Percentiles rank a stretch among this genome's conserved stretches.
phyloP scores from a whole-genome alignment of 257 asterid species.

The Solanum gracilifrons region DNA sequence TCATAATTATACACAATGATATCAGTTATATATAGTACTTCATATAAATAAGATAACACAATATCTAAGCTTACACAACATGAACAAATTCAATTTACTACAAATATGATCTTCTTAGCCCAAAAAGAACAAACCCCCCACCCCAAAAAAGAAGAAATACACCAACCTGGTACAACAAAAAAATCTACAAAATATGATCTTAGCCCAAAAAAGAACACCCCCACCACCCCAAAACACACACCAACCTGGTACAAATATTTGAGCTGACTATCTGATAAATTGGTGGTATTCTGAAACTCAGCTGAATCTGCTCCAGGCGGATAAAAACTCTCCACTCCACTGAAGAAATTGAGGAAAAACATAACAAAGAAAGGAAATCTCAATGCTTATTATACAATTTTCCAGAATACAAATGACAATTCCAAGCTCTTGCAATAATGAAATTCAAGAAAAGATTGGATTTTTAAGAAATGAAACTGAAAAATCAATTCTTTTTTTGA shows the following conservation, averaged over 20 bases:
- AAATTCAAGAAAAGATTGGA: background rate
- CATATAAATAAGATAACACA: background rate
- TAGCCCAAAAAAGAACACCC: background rate
- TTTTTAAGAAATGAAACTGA: background rate
- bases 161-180: background rate
- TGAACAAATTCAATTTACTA: background rate
- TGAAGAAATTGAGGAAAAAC: constrained; percentile 1
- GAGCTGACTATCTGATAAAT: constrained; percentile 43
- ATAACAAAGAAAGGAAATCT: background rate
- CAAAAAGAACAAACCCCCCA: background rate
- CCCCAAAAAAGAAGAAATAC: background rate
- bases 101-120: background rate
- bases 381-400: background rate
- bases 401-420: background rate
- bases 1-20: background rate
- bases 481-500: background rate
- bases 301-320: constrained; percentile 42
- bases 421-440: background rate
- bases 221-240: background rate
- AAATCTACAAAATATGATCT: background rate
- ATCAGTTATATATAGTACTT: background rate
- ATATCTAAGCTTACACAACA: background rate
- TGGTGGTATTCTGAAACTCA: constrained; percentile 26
- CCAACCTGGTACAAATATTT: constrained; percentile 56
- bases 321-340: constrained; percentile 74